Evolutionary conservation across 1,284 basidiomycete species (phyloP), one percentile per base, ranked within the genome.

Genomic region (Meira nashicola): DNA sequence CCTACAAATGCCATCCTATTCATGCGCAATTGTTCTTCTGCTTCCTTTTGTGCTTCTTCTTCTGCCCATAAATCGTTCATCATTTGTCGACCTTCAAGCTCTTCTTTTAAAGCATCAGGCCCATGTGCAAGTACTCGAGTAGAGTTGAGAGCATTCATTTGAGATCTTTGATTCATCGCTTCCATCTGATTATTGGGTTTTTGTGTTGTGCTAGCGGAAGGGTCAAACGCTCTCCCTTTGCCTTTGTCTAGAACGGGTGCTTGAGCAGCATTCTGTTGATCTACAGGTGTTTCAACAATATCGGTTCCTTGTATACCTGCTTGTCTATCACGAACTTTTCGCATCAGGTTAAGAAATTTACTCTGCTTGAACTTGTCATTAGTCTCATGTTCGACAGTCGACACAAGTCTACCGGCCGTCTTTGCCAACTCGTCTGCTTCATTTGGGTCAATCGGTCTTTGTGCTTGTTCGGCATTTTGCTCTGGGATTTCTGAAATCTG

Each of bases 301-400:
- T 87, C 81, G 72, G 89, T 86, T 17, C 88, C 90, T 59, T 91
- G 85, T 1, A 95, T 87, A 9, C 88, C 84, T n/a, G 92, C 84
- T 68, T 89, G 84, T 12, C 86, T 85, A 77, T 93, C 90, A 23
- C 90, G 83, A 46, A 97, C 80, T 70, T 89, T 87, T 55, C 85
- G 85, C 88, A 96, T 92, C 28, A 97, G 83, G 17, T 84, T 83
- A 81, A 96, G 83, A 77, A 97, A 97, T 64, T 86, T 83, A 78
- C 90, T 93, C 54, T 92, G 85, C 76, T 86, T 84, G 76, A 97
- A 92, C 78, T 96, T 96, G 46, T 87, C 85, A 73, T 90, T 92
- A 65, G 71, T 65, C 33, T 85, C 82, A 33, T 87, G 83, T 58
- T 73, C 68, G 11, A 81, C 76, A 8, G 77, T 74, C 4, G 73